A percentile compares a stretch with the other conserved stretches of the same genome.
These are phyloP conservation scores for Hemisphaericaspora xylanilytica DNA, from an alignment of 1,139 yeast genomes.

Conservation along the genomic window DNA sequence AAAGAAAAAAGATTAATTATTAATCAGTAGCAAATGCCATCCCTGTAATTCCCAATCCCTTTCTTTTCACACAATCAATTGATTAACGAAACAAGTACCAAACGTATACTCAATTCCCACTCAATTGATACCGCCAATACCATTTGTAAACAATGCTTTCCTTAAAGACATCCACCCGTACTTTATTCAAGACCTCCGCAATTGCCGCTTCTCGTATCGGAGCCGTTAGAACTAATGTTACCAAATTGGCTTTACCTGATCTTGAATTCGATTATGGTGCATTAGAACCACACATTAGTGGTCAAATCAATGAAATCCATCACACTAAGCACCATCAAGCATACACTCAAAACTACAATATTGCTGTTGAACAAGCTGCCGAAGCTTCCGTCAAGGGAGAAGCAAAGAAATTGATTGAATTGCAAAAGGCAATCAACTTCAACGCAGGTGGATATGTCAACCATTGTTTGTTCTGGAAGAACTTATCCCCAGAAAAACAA, in stretches of 20 bases:
- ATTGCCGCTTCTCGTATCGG: conserved; percentile 21
- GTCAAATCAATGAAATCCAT: conserved; percentile 41
- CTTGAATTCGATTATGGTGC: conserved; percentile 43
- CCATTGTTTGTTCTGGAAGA: conserved; percentile 46
- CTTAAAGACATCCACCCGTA: conserved; percentile 20
- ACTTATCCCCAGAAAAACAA: conserved; percentile 38
- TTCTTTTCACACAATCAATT: not conserved
- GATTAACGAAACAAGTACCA: no score
- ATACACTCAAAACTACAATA: conserved; percentile 42
- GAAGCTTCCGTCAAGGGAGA: conserved; percentile 38
- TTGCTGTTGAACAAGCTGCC: conserved; percentile 36
- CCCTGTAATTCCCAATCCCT: not conserved
- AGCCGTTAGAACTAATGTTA: conserved; percentile 31
- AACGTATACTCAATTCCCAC: not conserved
- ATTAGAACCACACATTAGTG: conserved; percentile 44
- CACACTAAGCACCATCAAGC: conserved; percentile 45
- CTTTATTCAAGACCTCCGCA: conserved; percentile 16
- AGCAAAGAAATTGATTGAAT: conserved; percentile 34
- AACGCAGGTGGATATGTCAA: conserved; percentile 48
- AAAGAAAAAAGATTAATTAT: not conserved
- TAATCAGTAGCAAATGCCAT: no score
- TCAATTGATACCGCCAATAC: no score
- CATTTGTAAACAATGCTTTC: conserved; percentile 13
- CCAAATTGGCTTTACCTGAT: conserved; percentile 33
- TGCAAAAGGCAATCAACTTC: conserved; percentile 41